Evolutionary conservation across 2,329 filamentous ascomycete species (phyloP), one percentile per base, ranked within the genome.

Genomic region (Trichoderma hamatum): DNA sequence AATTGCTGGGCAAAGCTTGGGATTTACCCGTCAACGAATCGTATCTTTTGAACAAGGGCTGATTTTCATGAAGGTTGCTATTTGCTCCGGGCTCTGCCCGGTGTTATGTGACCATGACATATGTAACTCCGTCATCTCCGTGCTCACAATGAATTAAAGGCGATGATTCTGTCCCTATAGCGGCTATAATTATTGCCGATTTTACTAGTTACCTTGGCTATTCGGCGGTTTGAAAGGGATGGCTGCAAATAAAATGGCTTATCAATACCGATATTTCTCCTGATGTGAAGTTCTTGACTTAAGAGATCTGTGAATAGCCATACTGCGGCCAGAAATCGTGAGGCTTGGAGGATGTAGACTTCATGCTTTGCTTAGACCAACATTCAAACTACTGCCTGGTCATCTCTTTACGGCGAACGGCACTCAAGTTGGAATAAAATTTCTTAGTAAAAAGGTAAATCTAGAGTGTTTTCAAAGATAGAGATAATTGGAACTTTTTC

Each of bases 161-260:
- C 34, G 9, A 49, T 14, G 24, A 30, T 54, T 3, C 36, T 54
- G 11, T 19, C 28, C 28, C 10, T 5, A n/a, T 26, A 16, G 54
- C 63, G 63, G 63, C 54, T 67, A 67, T 67, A 67, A 51, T 58
- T 58, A 67, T 59, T 58, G 39, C 63, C 63, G 63, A 67, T 9
- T 32, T 19, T 16, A 32, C 19, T 7, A 28, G 52, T 34, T 21
- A 28, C 30, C 26, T 16, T 51, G 7, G 36, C 34, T 28, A 34
- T 34, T 51, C 61, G 61, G 59, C 49, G 61, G 61, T 39, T 26
- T 54, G 3, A 39, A 64, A 24, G 52, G 21, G 0, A 10, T 46
- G 36, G 14, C 7, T 26, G 5, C 36, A 14, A 49, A 34, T 11
- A 9, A 34, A 63, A 39, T 19, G 4, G 19, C 21, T 32, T 36